Evolutionary conservation across 495 filamentous ascomycete species (phyloP), one percentile per base, ranked within the genome.

Genomic region (Pseudomonodictys pantanalensis): DNA sequence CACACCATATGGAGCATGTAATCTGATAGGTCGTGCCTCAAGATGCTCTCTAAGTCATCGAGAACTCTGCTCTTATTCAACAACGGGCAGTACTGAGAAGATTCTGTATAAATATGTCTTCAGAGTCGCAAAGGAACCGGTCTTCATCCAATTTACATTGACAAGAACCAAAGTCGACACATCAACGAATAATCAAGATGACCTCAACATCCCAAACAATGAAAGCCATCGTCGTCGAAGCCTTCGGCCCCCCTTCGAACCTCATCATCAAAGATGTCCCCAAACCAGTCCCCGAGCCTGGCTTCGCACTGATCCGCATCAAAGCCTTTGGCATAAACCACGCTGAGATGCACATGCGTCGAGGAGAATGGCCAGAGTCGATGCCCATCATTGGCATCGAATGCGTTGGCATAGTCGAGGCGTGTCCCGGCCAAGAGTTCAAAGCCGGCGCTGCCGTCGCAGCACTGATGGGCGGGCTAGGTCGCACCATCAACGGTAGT

Each of bases 321-420:
- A 69, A 71, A 47, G 74, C 78, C 24, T 78, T 79, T 56, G 77
- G 78, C 8, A 45, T 79, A 39, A 79, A 81, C 56, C 75, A 78
- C 63, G 77, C 77, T n/a, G 76, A 80, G 60, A 76, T 75, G 71
- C 74, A 78, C 66, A 77, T 79, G 77, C 75, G 78, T 28, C 70
- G 69, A 49, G 77, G 78, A n/a, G 76, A 80, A 68, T 79, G 77
- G 77, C 73, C 67, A 52, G 77, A 78, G 44, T 75, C 64, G 58
- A 72, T 70, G 44, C 73, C 73, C 17, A 71, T 79, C 46, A 74
- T 62, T 35, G 77, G 77, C 2, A 60, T 79, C 24, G 78, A 81
- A 58, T 79, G 77, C 58, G 77, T 77, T 42, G 78, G 77, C 11
- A 67, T 68, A 35, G 68, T 80, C 18, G 67, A 63, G 2, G 56